Conservation (phyloP, 2,329 filamentous ascomycete genomes). For the Nannizziopsis arthrosporioides region DNA sequence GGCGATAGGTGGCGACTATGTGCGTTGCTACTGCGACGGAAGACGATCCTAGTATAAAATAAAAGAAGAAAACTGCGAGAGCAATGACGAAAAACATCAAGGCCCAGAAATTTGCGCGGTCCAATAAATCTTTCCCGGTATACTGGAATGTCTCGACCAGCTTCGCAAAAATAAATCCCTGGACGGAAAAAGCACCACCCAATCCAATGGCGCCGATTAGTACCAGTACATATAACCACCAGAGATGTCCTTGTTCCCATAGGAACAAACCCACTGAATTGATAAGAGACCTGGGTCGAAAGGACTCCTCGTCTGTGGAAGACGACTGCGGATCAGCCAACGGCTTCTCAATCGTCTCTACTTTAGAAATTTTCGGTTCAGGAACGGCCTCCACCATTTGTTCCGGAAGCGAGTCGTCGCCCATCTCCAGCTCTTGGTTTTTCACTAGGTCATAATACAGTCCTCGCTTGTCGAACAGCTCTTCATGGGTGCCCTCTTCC, state of each 20-base stretch:
- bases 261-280: conserved; percentile 20
- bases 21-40: conserved; percentile 38
- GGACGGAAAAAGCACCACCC: conserved; percentile 27
- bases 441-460: conserved; percentile 57
- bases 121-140: conserved; percentile 27
- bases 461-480: conserved; percentile 50
- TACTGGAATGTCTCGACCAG: conserved; percentile 40
- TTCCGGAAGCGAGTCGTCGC: conserved; percentile 7
- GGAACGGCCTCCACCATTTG: conserved; percentile 1
- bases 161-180: conserved; percentile 38
- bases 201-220: conserved; percentile 21
- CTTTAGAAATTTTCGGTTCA: conserved; percentile 1
- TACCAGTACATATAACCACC: conserved; percentile 22
- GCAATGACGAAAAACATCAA: conserved; percentile 48
- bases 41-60: conserved; percentile 36
- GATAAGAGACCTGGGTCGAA: conserved; percentile 15
- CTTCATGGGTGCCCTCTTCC: conserved; percentile 65
- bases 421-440: conserved; percentile 25
- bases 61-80: conserved; percentile 36
- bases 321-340: neutral
- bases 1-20: conserved; percentile 29
- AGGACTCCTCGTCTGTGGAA: conserved; percentile 5
- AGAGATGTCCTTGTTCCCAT: conserved; percentile 24
- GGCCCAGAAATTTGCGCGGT: conserved; percentile 40
- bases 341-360: conserved; percentile 1